Base-by-base conservation (phyloP, 768 basidiomycete genomes). In the Boletus patriciae region DNA sequence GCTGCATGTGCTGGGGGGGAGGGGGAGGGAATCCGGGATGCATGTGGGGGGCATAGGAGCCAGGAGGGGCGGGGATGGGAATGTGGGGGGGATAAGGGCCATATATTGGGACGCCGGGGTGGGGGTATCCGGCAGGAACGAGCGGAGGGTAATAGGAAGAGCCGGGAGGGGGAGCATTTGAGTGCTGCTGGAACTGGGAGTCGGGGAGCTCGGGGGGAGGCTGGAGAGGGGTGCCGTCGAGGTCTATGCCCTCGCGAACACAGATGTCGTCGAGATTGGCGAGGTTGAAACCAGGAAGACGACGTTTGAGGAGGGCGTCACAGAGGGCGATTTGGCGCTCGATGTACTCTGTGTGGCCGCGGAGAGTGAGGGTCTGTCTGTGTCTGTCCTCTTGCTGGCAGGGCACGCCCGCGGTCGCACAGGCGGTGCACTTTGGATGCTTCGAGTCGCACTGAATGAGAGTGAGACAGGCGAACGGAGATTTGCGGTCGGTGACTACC, bases 351-450 rank as follows among this genome's bases (percentile, higher is more conserved):
- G 89, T 87, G 72, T 93, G 86, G 36, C 91, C 92, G 40, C 92
- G 80, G 2, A 88, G 88, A 48, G 90, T 92, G 65, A 94, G 82
- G 1, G 88, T 91, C 80, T 92, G 89, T 40, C 91, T 78, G 73
- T 94, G 90, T 46, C 92, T 78, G 76, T 94, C 92, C 67, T 94
- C 92, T 70, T 94, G 92, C 67, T 92, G 85, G 76, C 92, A 94
- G 42, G 80, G 71, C 0, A 86, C 87, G 62, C 87, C 87, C 0
- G 91, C 89, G 10, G 87, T 87, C 38, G 87, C 83, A 68, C 92
- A 94, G 37, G 92, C 88, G 18, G 88, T 89, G 68, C 92, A 94
- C 72, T 87, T 77, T 37, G 92, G 92, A 71, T 92, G 90, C 69
- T 92, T 92, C 8, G 90, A 92, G 73, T 94, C 92, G 80, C 92